Percentiles rank a stretch among this genome's conserved stretches.
phyloP scores from a whole-genome alignment of 768 basidiomycete genomes.

The Omphalotus guepiniiformis region DNA sequence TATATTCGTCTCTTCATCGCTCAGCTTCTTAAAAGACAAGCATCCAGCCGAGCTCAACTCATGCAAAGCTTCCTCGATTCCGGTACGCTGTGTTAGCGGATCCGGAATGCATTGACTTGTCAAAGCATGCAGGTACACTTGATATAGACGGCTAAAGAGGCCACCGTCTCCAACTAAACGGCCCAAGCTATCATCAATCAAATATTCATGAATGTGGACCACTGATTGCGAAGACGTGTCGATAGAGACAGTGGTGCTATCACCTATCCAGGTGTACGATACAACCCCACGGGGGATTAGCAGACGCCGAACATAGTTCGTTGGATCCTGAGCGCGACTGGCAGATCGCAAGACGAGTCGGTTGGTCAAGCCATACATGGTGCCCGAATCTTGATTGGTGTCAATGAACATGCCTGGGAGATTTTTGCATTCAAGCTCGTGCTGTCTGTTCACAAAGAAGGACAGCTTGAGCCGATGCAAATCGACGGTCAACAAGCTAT shows the following conservation, averaged over 20 bases:
- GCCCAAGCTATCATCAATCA: conserved; percentile 25
- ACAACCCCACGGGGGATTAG: no score
- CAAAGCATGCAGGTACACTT: conserved; percentile 31
- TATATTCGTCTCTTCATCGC: conserved; percentile 15
- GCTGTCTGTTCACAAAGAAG: conserved; percentile 23
- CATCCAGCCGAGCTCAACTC: conserved; percentile 24
- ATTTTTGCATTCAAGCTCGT: conserved; percentile 12
- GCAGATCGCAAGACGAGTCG: conserved; percentile 23
- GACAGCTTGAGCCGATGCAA: conserved; percentile 29
- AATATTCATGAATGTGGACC: conserved; percentile 26
- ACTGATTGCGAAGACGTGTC: no score
- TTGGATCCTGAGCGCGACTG: no score
- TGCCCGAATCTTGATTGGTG: conserved; percentile 24
- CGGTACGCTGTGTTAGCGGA: conserved; percentile 29
- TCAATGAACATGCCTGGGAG: conserved; percentile 20
- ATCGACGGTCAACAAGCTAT: conserved; percentile 1
- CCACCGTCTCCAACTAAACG: conserved; percentile 22
- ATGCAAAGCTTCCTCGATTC: conserved; percentile 32
- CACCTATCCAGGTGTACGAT: no score
- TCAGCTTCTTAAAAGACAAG: conserved; percentile 26
- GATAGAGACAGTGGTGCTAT: no score
- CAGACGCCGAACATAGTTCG: no score
- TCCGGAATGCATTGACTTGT: conserved; percentile 30
- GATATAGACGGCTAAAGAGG: conserved; percentile 24
- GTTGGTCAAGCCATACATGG: conserved; percentile 30